Conservation (phyloP, 257 asterid genomes). For the Fraxinus excelsior region DNA sequence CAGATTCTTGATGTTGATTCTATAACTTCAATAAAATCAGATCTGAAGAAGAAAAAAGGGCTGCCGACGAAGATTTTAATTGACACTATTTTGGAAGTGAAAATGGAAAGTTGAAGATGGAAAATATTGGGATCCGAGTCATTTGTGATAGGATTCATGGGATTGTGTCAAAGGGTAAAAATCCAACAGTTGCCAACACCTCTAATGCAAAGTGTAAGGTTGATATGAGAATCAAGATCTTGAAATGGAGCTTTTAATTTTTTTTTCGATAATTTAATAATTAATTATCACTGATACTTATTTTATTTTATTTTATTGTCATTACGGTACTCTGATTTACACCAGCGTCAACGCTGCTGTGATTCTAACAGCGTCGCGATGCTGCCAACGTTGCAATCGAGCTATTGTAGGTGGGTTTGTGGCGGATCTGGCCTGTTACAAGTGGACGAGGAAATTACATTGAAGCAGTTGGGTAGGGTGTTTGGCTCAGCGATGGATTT, state of each 20-base stretch:
- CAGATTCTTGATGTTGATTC: constrained; percentile 62
- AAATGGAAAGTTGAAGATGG: constrained; percentile 69
- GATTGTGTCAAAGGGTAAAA: constrained; percentile 59
- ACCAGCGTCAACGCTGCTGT: too few species aligned
- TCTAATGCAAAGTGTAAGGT: constrained; percentile 66
- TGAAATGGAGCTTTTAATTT: constrained; percentile 64
- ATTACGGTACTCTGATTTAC: constrained; percentile 24
- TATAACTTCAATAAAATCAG: constrained; percentile 41
- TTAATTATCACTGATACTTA: constrained; percentile 2
- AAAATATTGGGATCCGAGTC: constrained; percentile 71
- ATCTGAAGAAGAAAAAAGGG: constrained; percentile 66
- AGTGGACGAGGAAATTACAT: too few species aligned
- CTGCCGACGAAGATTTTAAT: constrained; percentile 55
- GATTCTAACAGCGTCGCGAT: too few species aligned
- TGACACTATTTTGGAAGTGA: constrained; percentile 68
- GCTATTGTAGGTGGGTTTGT: too few species aligned
- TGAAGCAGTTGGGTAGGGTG: too few species aligned
- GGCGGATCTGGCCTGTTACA: too few species aligned
- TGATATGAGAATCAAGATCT: constrained; percentile 87
- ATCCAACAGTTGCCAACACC: constrained; percentile 49
- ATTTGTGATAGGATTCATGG: constrained; percentile 75
- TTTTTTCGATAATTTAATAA: background rate
- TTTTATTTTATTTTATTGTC: background rate
- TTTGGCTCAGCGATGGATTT: too few species aligned
- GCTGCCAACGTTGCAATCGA: too few species aligned